Conservation (phyloP, 2,329 filamentous ascomycete species). For the Venturia asperata region DNA sequence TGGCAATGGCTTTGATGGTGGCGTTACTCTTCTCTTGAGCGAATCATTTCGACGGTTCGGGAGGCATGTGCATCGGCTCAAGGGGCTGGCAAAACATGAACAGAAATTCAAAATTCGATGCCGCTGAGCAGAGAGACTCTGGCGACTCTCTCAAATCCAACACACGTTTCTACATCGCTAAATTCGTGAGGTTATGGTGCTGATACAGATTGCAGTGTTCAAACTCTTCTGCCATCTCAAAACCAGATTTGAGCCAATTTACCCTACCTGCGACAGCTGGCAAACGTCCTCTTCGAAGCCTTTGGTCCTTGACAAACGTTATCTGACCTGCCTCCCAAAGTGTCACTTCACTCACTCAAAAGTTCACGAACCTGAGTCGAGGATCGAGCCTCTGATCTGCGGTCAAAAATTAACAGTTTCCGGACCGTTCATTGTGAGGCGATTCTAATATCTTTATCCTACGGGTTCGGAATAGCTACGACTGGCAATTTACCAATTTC, state of each 20-base stretch:
- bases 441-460: no score
- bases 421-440: no score
- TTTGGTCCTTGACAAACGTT: no score
- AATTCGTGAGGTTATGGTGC: background rate
- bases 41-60: background rate
- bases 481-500: no score
- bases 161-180: background rate
- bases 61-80: conserved; percentile 13
- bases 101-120: conserved; percentile 6
- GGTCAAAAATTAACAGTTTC: no score
- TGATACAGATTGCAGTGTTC: background rate
- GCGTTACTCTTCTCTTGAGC: conserved; percentile 12
- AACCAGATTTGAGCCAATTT: background rate
- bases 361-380: background rate
- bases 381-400: background rate
- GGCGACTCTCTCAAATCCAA: background rate
- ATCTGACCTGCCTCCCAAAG: no score
- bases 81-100: background rate
- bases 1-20: conserved; percentile 2
- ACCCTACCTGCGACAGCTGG: background rate
- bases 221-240: background rate
- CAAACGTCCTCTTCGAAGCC: background rate
- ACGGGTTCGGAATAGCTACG: no score
- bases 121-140: background rate
- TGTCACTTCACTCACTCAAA: no score